Base-by-base conservation (phyloP, 345 rosid genomes). In the Eutrema heterophyllum region DNA sequence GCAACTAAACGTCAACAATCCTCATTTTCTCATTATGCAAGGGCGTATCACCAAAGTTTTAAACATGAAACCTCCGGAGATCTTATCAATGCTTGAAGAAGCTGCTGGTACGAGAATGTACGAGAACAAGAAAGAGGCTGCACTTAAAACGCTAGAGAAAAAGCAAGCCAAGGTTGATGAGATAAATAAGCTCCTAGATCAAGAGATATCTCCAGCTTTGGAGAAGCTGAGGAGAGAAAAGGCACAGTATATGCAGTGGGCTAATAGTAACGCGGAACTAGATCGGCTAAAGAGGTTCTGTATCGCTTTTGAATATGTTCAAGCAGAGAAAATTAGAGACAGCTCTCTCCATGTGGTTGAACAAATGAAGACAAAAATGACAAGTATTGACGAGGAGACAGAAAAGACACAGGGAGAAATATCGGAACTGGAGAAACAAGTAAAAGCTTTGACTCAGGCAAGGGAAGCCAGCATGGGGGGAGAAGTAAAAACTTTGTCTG, bases 91-190 rank as follows among this genome's bases (percentile, higher is more conserved):
- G 99, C 96, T 95, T 24, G 99, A 95, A 78, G 99, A 95, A 88
- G 97, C 98, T 64, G 97, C 97, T 58, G 99, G 99, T 54, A 95
- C 99, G 14, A 85, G 99, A 75, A 95, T 95, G 99, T 95, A 95
- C 5, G 99, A 95, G 72, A 95, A 91, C 43, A 95, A 95, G 84
- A 92, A 95, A 71, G 97, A 92, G 53, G 85, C 87, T 54, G 97
- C 98, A 0, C 18, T 95, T 40, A 95, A 91, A 83, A 95, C 97
- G 4, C 96, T 95, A 13, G 97, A 95, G 75, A 95, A 90, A 80
- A 95, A 95, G 83, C 99, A 95, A 79, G 81, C 86, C 57, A 92
- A 95, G 86, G 99, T 95, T 18, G 94, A 90, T 57, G 99, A 95
- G 81, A 90, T 95, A 7, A 87, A 95, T 64, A 90, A 88, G 79